Base-by-base conservation (phyloP, 345 rosid species). In the Camelina neglecta region DNA sequence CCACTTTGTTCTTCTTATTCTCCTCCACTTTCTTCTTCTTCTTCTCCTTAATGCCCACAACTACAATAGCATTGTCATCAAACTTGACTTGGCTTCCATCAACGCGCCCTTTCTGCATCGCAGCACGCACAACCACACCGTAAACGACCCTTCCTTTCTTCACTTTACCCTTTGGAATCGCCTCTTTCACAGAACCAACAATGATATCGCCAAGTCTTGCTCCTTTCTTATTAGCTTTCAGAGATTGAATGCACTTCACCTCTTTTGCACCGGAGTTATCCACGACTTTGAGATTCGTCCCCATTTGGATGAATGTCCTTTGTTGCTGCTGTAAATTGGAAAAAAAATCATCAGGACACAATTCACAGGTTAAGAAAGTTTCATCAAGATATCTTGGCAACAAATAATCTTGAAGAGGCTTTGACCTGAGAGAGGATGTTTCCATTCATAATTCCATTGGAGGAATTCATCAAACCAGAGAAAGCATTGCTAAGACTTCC, bases 201-300 rank as follows among this genome's bases (percentile, higher is more conserved):
- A 92, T 88, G 5, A 88, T 83, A 81, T 90, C 97, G 33, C 97
- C 96, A 58, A 92, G 76, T 64, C 91, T 81, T 4, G 96, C 99
- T 49, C 95, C 97, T 78, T 86, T 92, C 77, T 83, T 88, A 7
- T 83, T 88, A 7, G 89, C 88, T 67, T 79, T 86, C 39, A 92
- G 55, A n/a, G 96, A 83, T 83, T 90, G 97, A 59, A 90, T 88
- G 78, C 99, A 95, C 93, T 76, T 89, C 35, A 90, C 97, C 67
- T 87, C 87, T 56, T 92, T 90, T 4, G 93, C 97, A 7, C 97
- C 96, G 0, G 96, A 94, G 80, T 88, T 92, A 81, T 95, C 97
- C 75, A 84, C 93, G 3, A 84, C 96, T 80, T 92, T 87, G 42
- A 90, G 91, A 51, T 86, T 84, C 0, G 89, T 92, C 67, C 97